Percentiles rank a stretch among this genome's conserved stretches.
phyloP scores from a whole-genome alignment of 2,329 filamentous ascomycete species.

The Chaetomium olivaceum region DNA sequence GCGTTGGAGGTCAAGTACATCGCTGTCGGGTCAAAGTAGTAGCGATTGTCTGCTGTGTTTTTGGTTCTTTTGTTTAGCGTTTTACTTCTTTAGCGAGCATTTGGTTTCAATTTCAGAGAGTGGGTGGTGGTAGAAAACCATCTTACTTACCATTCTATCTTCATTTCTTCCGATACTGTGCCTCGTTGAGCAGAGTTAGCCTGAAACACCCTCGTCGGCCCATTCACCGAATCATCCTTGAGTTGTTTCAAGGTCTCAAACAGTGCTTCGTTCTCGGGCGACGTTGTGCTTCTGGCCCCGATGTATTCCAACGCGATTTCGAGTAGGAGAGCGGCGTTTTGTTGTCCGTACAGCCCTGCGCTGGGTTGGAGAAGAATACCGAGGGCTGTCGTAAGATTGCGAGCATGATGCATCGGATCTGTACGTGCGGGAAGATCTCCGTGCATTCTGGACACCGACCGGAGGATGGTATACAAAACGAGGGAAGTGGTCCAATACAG shows the following conservation, averaged over 20 bases:
- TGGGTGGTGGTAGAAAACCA: neutral
- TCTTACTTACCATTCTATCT: neutral
- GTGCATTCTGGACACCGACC: neutral
- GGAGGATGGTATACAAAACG: conserved; percentile 23
- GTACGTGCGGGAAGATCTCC: neutral
- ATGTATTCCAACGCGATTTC: conserved; percentile 14
- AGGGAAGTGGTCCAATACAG: conserved; percentile 20
- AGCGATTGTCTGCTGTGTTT: neutral
- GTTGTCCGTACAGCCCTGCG: conserved; percentile 21
- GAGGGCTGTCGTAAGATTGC: conserved; percentile 13
- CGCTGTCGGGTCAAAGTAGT: conserved; percentile 8
- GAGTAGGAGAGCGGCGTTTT: conserved; percentile 19
- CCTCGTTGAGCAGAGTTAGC: neutral
- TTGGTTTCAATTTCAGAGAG: neutral
- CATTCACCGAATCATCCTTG: neutral
- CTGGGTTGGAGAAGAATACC: conserved; percentile 14
- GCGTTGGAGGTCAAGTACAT: conserved; percentile 36
- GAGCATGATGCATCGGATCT: conserved; percentile 14
- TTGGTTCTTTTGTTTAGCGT: neutral
- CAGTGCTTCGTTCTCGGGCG: neutral
- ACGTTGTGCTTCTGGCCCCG: neutral
- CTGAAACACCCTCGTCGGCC: neutral
- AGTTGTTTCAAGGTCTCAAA: neutral
- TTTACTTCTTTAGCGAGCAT: neutral
- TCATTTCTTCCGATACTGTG: neutral